Evolutionary conservation across 2,329 filamentous ascomycete genomes (phyloP).

Genomic region (Triangularia verruculosa): DNA sequence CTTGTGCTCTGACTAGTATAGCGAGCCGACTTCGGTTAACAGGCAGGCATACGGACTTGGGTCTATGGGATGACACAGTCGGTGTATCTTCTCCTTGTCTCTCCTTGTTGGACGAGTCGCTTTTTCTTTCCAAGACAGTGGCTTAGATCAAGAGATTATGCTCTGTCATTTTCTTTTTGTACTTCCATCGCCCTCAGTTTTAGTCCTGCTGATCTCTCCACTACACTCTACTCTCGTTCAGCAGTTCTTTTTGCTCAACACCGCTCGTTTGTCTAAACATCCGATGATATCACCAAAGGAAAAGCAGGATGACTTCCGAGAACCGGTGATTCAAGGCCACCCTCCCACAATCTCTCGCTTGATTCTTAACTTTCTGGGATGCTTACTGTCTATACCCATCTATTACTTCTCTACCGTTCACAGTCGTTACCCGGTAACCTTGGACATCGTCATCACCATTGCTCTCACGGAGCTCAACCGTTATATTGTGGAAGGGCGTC

Average conservation of each 20-base stretch:
- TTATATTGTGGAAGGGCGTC: slow-evolving; percentile 15
- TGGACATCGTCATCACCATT: slow-evolving; percentile 19
- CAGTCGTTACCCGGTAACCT: slow-evolving; percentile 14
- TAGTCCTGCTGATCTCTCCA: neutral
- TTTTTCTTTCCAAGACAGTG: neutral
- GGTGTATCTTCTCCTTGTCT: neutral
- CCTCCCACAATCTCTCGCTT: slow-evolving; percentile 8
- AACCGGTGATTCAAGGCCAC: neutral
- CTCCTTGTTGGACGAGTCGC: neutral
- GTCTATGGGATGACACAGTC: neutral
- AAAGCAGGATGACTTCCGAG: neutral
- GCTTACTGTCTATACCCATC: slow-evolving; percentile 9
- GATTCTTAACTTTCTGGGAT: slow-evolving; percentile 17
- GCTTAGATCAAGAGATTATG: neutral
- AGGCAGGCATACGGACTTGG: neutral
- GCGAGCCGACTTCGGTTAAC: neutral
- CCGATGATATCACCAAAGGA: slow-evolving; percentile 9
- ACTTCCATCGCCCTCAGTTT: neutral
- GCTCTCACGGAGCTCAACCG: slow-evolving; percentile 18
- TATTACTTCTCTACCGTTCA: slow-evolving; percentile 13
- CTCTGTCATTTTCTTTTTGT: neutral
- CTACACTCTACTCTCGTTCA: neutral
- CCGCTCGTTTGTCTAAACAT: neutral
- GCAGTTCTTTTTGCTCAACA: neutral
- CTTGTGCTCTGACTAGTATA: neutral